Base-by-base conservation (phyloP, 2,329 filamentous ascomycete genomes). In the Apiospora aurea region DNA sequence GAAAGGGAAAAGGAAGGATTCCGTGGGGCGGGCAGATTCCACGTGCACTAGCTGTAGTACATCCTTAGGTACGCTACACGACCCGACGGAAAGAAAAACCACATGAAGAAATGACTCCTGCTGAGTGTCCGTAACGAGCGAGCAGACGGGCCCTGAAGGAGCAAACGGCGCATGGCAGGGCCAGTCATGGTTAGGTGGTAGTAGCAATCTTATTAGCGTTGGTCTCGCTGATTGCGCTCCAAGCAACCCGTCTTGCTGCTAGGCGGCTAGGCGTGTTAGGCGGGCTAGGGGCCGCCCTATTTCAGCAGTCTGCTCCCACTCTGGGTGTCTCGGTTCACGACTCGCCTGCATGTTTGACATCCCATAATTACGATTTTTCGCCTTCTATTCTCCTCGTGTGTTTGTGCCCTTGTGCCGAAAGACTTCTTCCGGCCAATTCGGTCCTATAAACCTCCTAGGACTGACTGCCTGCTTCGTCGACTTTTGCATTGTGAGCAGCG, bases 191-290 rank as follows among this genome's bases (percentile, higher is more conserved):
- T 18, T 29, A 61, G 53, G 53, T 38, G 53, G 29, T 41, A 64
- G 57, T 29, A 29, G 57, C 57, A 64, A 64, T 64, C 57, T 64
- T 64, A 64, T 41, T 64, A 64, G 57, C 57, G 57, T 64, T 41
- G 57, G 10, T 57, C 34, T 29, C 53, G 53, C 8, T 61, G 51
- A 57, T 57, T 57, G 26, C 51, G 26, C 53, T 61, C 38, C 16
- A 11, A 21, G 29, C 53, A 57, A 61, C 53, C 29, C 53, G 53
- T 34, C 53, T 38, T 18, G 18, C 57, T 41, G 57, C 34, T 64
- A 64, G 53, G 53, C 53, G 14, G 51, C 29, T 61, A 61, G 53
- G 34, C 57, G 6, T 34, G 24, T 13, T 53, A 29, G 51, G 24
- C 51, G 5, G 38, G 29, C 57, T 64, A 64, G 57, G 57, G 57